Evolutionary conservation across 192 early-diverging fungal genomes (phyloP), one percentile per base, ranked within the genome.

Genomic region (Glomus cerebriforme): DNA sequence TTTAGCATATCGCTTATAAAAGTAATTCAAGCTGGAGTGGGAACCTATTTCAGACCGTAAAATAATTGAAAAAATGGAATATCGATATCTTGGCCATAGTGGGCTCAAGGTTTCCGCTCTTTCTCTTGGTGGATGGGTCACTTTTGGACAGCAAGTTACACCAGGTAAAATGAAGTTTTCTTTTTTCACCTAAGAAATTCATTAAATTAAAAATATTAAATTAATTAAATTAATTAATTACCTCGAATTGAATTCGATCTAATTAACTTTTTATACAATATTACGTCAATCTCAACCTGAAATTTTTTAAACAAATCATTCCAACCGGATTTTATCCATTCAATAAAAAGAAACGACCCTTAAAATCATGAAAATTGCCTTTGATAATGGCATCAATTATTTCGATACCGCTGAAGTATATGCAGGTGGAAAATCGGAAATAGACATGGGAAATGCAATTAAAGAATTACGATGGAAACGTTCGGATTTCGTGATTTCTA

Each of bases 41-140:
- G 49, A 63, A 29, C 27, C 10, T 27, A 24, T 15, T 63, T 3
- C 2, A 26, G 27, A 26, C 27, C 6, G 27, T 0, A 29, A 63
- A 63, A 29, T 12, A 27, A 63, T 13, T 13, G 27, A 32, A 39
- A 58, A 39, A 7, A 96, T 95, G 95, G 89, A 96, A 79, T 96
- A 94, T 84, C 89, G 93, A 39, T 92, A 87, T 79, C 86, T 96
- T 49, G 95, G 95, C 72, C 81, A 85, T 32, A 91, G 90, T 70
- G 95, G 95, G 2, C 89, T 96, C 39, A 93, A 92, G 81, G 92
- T 96, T 27, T 92, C 90, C 17, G 85, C 84, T 59, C 75, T 94
- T 5, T 91, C 91, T 6, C 84, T 95, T 8, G 94, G 94, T 26
- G 87, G 91, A 0, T 90, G 91, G 91, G 86, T 94, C 59, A 94